Evolutionary conservation across 225 moss, liverwort and hornwort species (phyloP), one percentile per base, ranked within the genome.

Genomic region (Sphagnum tenellum): DNA sequence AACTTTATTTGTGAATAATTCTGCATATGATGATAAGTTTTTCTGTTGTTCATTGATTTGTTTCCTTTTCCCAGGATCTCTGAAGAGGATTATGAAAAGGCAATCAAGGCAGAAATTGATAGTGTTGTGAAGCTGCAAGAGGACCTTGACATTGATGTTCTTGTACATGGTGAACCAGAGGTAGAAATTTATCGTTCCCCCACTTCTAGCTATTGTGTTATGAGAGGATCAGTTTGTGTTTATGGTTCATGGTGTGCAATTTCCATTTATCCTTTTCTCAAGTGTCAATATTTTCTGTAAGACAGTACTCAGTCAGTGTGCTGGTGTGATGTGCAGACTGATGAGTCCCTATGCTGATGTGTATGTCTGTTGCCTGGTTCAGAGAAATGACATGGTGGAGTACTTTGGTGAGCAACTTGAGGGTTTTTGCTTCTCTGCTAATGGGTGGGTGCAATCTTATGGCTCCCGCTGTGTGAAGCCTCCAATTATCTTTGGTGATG

Each of bases 391-490:
- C 49, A 88, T 88, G 87, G 87, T 88, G 10, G 86, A 87, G 72
- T 87, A 87, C 71, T 87, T 87, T 12, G 86, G 86, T 10, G 86
- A 87, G 73, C 86, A 87, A 62, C 72, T 87, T 47, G 71, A 76
- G 14, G 86, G 86, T 61, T 87, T 87, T 47, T 75, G 76, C 44
- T 88, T 88, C 67, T 81, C 87, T 46, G 76, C 87, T 1, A 83
- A 88, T 60, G 86, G 82, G 10, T 86, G 86, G 86, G 82, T 82
- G 63, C 87, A 84, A 65, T 88, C 87, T 8, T 93, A 93, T 69
- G 93, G 93, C 12, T 93, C 93, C 48, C 89, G 93, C 52, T 93
- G 93, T 62, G 93, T 93, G 69, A 93, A 93, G 84, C 93, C 93
- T 29, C 93, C 93, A 13, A 86, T 93, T 75, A 93, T 93, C 71